These are phyloP conservation scores for Sporisorium iseilematis-ciliati DNA, from an alignment of 1,284 basidiomycete species.

Conservation along the genomic window DNA sequence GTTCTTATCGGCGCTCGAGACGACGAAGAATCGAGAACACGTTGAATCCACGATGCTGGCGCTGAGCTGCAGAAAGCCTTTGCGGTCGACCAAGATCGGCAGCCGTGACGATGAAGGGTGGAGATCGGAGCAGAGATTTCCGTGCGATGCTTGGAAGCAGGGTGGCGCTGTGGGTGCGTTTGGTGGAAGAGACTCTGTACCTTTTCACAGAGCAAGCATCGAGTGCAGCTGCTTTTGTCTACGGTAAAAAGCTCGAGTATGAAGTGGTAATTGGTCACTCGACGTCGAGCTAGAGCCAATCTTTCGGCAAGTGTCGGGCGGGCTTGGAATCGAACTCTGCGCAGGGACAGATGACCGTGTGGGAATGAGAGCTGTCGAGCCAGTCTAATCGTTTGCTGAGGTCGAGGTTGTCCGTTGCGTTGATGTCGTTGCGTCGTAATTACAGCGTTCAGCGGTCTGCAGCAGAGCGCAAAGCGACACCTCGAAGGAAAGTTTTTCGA, in stretches of 20 bases:
- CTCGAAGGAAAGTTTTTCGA: too few relatives aligned
- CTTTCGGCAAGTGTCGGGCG: slow-evolving; percentile 8
- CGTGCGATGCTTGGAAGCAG: slow-evolving; percentile 9
- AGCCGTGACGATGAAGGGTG: background rate
- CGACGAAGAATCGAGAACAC: slow-evolving; percentile 12
- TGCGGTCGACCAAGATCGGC: background rate
- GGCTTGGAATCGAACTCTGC: background rate
- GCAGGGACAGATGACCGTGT: background rate
- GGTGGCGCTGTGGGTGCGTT: slow-evolving; percentile 20
- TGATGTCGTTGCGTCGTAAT: background rate
- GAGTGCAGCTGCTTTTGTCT: background rate
- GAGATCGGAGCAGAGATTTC: slow-evolving; percentile 15
- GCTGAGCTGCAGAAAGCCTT: background rate
- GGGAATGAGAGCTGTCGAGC: background rate
- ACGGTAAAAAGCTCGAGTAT: slow-evolving; percentile 8
- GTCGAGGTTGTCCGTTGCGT: background rate
- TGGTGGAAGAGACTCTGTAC: slow-evolving; percentile 12
- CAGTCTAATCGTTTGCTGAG: background rate
- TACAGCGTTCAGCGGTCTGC: too few relatives aligned
- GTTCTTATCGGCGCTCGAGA: slow-evolving; percentile 22
- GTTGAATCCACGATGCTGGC: slow-evolving; percentile 1
- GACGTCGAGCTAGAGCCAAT: slow-evolving; percentile 27
- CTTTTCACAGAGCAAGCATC: slow-evolving; percentile 20
- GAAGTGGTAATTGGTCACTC: slow-evolving; percentile 16
- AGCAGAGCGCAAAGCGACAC: too few relatives aligned